Base-by-base conservation (phyloP, 495 filamentous ascomycete genomes). In the Daldinia decipiens region DNA sequence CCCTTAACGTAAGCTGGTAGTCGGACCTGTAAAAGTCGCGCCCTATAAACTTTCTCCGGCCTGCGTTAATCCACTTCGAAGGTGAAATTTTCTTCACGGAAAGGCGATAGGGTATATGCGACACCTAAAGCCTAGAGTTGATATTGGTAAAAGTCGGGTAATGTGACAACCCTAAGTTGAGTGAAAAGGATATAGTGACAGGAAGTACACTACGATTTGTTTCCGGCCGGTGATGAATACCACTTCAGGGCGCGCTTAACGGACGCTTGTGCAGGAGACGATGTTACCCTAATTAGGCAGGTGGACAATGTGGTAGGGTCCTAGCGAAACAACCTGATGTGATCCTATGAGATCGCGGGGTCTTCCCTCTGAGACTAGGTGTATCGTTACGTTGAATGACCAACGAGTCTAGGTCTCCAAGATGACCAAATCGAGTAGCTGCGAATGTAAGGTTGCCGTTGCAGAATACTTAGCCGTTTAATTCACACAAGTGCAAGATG, bases 201-300 rank as follows among this genome's bases (percentile, higher is more conserved):
- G 58, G 27, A 24, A 54, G 51, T 43, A 68, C 60, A 62, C 65
- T 36, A 45, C 38, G 32, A 59, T 32, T 34, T 62, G 51, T 65
- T 32, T 65, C 19, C 52, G 58, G 40, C 53, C 24, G 60, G 61
- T 57, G 61, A 56, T 66, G 38, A 36, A 63, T 69, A 62, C 62
- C 55, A 51, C 39, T 72, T 61, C 64, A 45, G 65, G 70, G 58
- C 19, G 60, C 61, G 55, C 62, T 66, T 53, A 61, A 66, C 52
- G 29, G 61, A 43, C 63, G 40, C 52, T 52, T 62, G 65, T 69
- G 65, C 51, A 68, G 70, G 53, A 62, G 56, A 73, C 65, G 53
- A 73, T 73, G 70, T 66, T 62, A 73, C 70, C 65, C 70, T 69
- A 21, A 73, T 69, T 73, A 73, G 70, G 70, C 70, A 73, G 70